Base-by-base conservation (phyloP, 768 basidiomycete genomes). In the Tylopilus rubrobrunneus region DNA sequence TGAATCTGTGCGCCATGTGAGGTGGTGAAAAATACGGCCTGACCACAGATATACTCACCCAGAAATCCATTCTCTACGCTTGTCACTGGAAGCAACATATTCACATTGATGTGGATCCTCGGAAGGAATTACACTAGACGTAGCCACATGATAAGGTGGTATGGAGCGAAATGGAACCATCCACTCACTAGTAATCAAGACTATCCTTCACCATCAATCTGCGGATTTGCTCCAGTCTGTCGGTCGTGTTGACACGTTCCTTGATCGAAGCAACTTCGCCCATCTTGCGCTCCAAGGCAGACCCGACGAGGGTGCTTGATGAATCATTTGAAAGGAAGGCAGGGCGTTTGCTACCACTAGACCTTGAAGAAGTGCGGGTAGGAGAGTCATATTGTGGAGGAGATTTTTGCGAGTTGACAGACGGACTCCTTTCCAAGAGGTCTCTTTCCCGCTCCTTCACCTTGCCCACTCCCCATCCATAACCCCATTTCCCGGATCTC, bases 101-200 rank as follows among this genome's bases (percentile, higher is more conserved):
- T 93, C 91, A 0, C 89, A 90, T 48, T 82, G 81, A 65, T 93
- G 91, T 6, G 89, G 85, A 63, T 93, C 91, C 68, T 89, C 88
- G 34, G 79, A 83, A 3, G 89, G 89, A 45, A 92, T 68, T 58
- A 91, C 68, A 62, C 89, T 92, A 47, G n/a, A 59, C 36, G 51
- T 31, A 5, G 31, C 4, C 40, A 41, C 51, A 47, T 12, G 52
- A n/a, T 42, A 41, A 62, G 55, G 29, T 43, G 50, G 49, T 52
- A 50, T 31, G 8, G 28, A 31, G 36, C 17, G 36, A 31, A 51
- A 53, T 40, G 45, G 28, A 39, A 19, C 29, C 36, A 56, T 49
- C 37, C 27, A 78, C 86, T 69, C 63, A 90, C 88, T 90, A 91
- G 62, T 84, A 89, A 64, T 89, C 86, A 51, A 90, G 71, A 46